Evolutionary conservation across 2,329 filamentous ascomycete species (phyloP).

Genomic region (Pseudogymnoascus destructans): DNA sequence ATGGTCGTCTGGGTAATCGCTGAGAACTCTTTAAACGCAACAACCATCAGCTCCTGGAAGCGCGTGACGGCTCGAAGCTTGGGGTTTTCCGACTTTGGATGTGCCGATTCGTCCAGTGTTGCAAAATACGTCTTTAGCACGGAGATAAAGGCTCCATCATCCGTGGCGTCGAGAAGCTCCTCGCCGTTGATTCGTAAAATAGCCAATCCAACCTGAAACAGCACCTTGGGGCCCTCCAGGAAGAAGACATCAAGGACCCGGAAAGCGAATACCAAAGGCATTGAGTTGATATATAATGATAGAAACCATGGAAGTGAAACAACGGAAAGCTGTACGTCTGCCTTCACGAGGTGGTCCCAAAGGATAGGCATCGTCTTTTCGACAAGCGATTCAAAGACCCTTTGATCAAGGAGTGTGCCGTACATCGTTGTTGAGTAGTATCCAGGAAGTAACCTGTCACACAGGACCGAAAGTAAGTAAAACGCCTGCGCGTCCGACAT

Average conservation of each 20-base stretch:
- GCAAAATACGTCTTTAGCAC: conserved; percentile 92
- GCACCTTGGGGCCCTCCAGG: conserved; percentile 88
- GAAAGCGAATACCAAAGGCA: conserved; percentile 96
- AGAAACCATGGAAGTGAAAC: conserved; percentile 97
- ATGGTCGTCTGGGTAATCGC: conserved; percentile 90
- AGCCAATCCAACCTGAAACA: conserved; percentile 94
- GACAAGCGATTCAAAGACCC: conserved; percentile 95
- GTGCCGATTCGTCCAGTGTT: conserved; percentile 84
- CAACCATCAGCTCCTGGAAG: conserved; percentile 97
- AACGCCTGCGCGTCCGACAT: conserved; percentile 96
- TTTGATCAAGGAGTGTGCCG: conserved; percentile 88
- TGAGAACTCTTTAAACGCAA: conserved; percentile 96
- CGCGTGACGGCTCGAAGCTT: conserved; percentile 88
- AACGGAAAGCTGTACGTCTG: conserved; percentile 91
- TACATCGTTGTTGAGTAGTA: conserved; percentile 99
- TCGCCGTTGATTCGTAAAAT: conserved; percentile 96
- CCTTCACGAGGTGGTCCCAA: conserved; percentile 96
- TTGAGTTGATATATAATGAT: conserved; percentile 97
- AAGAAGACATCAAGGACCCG: conserved; percentile 96
- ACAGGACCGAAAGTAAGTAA: conserved; percentile 80
- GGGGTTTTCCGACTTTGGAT: conserved; percentile 88
- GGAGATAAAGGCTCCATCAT: conserved; percentile 94
- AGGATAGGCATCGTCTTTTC: conserved; percentile 97
- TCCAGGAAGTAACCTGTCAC: conserved; percentile 82
- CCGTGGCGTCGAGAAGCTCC: conserved; percentile 79